Percentiles rank a stretch among this genome's conserved stretches.
These are phyloP conservation scores for Aspergillus incahuasiensis DNA, from an alignment of 495 filamentous ascomycete species.

Conservation along the genomic window DNA sequence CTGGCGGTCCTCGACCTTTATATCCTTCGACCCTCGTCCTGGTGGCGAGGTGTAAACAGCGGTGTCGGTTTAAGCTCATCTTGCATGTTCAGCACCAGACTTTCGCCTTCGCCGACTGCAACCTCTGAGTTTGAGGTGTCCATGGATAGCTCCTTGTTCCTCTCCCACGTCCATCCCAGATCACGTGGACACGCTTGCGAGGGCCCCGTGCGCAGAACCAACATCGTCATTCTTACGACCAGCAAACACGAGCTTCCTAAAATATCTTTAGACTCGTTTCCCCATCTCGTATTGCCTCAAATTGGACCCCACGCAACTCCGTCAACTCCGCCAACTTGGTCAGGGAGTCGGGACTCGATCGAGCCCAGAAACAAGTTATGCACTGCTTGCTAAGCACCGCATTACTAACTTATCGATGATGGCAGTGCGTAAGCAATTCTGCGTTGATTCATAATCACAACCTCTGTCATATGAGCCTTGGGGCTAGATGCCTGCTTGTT, in stretches of 20 bases:
- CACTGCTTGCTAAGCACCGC: background rate
- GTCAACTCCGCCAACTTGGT: background rate
- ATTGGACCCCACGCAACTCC: slow-evolving; percentile 5
- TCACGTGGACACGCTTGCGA: slow-evolving; percentile 1
- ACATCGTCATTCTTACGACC: background rate
- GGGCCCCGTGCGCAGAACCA: background rate
- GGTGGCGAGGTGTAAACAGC: background rate
- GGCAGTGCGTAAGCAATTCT: background rate
- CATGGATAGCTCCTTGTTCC: background rate
- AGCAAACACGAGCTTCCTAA: background rate
- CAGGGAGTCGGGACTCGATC: too few species aligned
- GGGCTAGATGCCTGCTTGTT: background rate
- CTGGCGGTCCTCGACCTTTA: slow-evolving; percentile 2
- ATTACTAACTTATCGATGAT: too few species aligned
- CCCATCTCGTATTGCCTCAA: background rate
- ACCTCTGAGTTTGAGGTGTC: background rate
- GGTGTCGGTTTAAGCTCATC: background rate
- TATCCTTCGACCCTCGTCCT: background rate
- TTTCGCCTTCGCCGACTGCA: background rate
- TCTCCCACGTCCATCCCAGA: background rate
- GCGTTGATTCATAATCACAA: background rate
- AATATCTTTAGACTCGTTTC: background rate
- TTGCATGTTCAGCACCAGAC: background rate
- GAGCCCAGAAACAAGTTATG: background rate
- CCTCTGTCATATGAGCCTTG: background rate